These are phyloP conservation scores for Galerina sulciceps DNA, from an alignment of 768 basidiomycete species.

Conservation along the genomic window DNA sequence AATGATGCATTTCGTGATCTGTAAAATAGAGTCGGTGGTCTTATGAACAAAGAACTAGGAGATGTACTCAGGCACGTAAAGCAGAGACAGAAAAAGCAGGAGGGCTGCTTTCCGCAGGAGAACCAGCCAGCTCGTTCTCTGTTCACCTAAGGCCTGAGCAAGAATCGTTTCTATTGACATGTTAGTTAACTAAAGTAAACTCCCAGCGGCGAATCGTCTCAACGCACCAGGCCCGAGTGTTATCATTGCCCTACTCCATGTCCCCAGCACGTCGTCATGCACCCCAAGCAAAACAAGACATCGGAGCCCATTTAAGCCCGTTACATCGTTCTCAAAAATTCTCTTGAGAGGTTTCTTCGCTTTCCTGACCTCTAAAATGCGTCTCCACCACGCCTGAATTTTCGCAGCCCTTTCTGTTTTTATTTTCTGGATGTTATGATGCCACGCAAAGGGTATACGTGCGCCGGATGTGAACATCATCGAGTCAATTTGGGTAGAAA, in stretches of 20 bases:
- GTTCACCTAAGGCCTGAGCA: conserved; percentile 36
- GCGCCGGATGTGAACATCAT: no score
- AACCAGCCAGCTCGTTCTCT: conserved; percentile 58
- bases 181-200: no score
- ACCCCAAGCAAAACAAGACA: conserved; percentile 68
- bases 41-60: not conserved
- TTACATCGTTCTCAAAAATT: conserved; percentile 56
- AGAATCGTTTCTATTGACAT: conserved; percentile 41
- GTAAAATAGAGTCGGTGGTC: not conserved
- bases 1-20: conserved; percentile 50
- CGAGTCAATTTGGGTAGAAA: no score
- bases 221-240: conserved; percentile 34
- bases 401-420: no score
- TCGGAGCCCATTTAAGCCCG: conserved; percentile 59
- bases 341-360: conserved; percentile 48
- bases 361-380: conserved; percentile 41
- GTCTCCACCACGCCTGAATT: conserved; percentile 67
- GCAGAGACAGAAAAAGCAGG: conserved; percentile 56
- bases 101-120: conserved; percentile 55
- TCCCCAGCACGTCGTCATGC: conserved; percentile 49
- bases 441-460: no score
- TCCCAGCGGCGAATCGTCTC: no score
- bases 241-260: conserved; percentile 47
- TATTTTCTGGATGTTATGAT: no score
- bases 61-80: conserved; percentile 54